Evolutionary conservation across 257 asterid genomes (phyloP), one percentile per base, ranked within the genome.

Genomic region (Primulina huaijiensis): DNA sequence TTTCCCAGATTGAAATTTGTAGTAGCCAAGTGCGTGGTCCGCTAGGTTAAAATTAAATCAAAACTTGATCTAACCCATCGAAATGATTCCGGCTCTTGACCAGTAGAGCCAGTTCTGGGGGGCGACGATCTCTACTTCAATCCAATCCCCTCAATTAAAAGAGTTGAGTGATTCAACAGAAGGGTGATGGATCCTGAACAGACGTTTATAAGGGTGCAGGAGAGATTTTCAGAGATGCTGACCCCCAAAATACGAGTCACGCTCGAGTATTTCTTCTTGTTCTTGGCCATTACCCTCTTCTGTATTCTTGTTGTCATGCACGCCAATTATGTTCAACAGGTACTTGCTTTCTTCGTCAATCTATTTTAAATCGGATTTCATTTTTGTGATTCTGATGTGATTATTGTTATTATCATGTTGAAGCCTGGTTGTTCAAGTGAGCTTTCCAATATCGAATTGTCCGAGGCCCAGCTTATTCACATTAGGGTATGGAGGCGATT

Each of bases 241-340:
- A 82, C 83, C 14, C 95, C 96, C 23, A 84, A 81, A 79, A 85
- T 93, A 76, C 81, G 99, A 79, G 96, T 81, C 38, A 77, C 86
- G 74, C 92, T 93, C 34, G 99, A 93, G 78, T 93, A 87, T 72
- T 79, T 93, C 57, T 86, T 87, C 79, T 90, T 93, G 27, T 84
- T 90, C 72, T 60, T 89, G 67, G 99, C 99, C 70, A 75, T 93
- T 64, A 86, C 95, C 67, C 96, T 90, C 72, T 93, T 93, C 87
- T 83, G 85, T 75, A 86, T 93, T 69, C 97, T 93, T 71, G 99
- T 93, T 58, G 96, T 93, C 63, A 90, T 93, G 99, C 99, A 93
- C 96, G 97, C 97, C 76, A 93, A 93, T 85, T 93, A 93, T 75
- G 99, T 93, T 78, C 99, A 90, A 70, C 99, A 93, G 96, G 99